Evolutionary conservation across 805 yeast genomes (phyloP).

Genomic region (Barnettozyma populi): DNA sequence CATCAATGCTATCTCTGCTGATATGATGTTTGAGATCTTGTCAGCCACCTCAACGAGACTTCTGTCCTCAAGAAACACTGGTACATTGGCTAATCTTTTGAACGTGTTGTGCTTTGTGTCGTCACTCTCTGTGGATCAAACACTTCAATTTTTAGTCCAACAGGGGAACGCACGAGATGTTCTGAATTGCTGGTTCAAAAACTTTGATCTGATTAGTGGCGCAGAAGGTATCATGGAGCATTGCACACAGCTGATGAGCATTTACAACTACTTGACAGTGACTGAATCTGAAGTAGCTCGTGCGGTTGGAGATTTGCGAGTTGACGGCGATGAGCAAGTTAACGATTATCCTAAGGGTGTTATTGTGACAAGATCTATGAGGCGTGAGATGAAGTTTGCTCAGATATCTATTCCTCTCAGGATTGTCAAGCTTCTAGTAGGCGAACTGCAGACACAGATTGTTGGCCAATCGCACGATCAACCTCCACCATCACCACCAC

Average conservation of each 20-base stretch:
- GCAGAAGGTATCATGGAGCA: constrained; percentile 55
- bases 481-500: constrained; percentile 5
- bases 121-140: constrained; percentile 52
- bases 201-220: constrained; percentile 79
- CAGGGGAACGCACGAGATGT: constrained; percentile 40
- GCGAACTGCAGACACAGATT: constrained; percentile 64
- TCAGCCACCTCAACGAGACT: constrained; percentile 69
- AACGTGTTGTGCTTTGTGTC: constrained; percentile 72
- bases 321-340: constrained; percentile 74
- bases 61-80: constrained; percentile 56
- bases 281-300: not conserved
- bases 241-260: constrained; percentile 63
- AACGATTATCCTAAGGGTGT: constrained; percentile 44
- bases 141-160: constrained; percentile 52
- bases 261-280: constrained; percentile 49
- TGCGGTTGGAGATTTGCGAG: constrained; percentile 42
- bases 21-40: constrained; percentile 47
- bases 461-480: constrained; percentile 5
- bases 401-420: constrained; percentile 65
- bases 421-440: constrained; percentile 62
- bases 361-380: constrained; percentile 85
- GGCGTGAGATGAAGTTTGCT: constrained; percentile 54
- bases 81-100: constrained; percentile 72
- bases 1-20: constrained; percentile 1
- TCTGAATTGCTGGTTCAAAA: constrained; percentile 75